These are phyloP conservation scores for Boletus smithii DNA, from an alignment of 1,284 basidiomycete species.

Conservation along the genomic window DNA sequence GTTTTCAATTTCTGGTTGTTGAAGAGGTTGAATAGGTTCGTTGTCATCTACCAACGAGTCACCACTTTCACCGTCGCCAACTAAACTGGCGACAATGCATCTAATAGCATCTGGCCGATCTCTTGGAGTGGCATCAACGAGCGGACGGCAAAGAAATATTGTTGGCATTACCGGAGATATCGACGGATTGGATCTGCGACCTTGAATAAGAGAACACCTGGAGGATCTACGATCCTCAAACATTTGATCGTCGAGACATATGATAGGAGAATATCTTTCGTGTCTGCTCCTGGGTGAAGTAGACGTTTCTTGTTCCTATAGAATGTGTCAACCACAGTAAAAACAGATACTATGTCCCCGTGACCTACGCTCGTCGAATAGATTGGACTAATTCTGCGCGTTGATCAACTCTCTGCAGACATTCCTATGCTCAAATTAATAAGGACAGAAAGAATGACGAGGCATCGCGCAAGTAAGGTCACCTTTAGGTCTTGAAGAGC, in stretches of 20 bases:
- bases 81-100: constrained; percentile 87
- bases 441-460: neutral
- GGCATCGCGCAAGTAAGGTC: constrained; percentile 2
- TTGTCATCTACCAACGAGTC: constrained; percentile 78
- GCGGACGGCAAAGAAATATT: neutral
- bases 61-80: constrained; percentile 81
- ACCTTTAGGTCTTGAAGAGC: constrained; percentile 89
- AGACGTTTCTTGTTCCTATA: constrained; percentile 79
- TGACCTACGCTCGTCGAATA: constrained; percentile 65
- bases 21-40: constrained; percentile 71
- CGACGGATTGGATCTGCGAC: constrained; percentile 87
- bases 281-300: constrained; percentile 94
- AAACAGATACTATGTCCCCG: neutral
- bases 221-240: constrained; percentile 86
- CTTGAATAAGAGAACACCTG: constrained; percentile 87
- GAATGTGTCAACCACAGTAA: constrained; percentile 5
- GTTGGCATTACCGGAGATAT: constrained; percentile 67
- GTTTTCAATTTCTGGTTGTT: constrained; percentile 75
- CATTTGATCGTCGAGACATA: constrained; percentile 96
- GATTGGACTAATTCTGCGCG: constrained; percentile 65
- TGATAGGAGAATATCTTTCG: constrained; percentile 85
- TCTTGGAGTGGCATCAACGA: constrained; percentile 37
- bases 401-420: constrained; percentile 75
- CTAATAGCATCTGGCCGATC: constrained; percentile 88
- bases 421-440: constrained; percentile 48